A percentile compares a stretch with the other conserved stretches of the same genome.
Conservation (phyloP, 2,329 filamentous ascomycete species). For the Cercospora janseana region DNA sequence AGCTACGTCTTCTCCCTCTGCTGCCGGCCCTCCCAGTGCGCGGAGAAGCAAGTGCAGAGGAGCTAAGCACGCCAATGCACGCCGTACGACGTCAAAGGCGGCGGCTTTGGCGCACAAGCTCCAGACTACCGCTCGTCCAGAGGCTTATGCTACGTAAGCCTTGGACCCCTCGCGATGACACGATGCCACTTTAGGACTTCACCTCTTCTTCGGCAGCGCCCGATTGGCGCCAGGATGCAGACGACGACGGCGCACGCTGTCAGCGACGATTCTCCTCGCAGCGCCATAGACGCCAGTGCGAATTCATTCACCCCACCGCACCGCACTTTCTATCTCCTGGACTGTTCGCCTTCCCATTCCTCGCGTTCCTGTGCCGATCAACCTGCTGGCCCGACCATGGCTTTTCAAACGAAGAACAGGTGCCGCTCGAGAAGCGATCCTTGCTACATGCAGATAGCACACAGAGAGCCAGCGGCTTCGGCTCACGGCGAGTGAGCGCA, state of each 20-base stretch:
- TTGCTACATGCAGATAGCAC: background rate
- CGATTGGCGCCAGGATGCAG: background rate
- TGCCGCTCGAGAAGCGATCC: too few species aligned
- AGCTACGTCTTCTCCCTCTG: too few species aligned
- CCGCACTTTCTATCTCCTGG: too few species aligned
- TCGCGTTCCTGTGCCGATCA: too few species aligned
- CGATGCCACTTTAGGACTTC: background rate
- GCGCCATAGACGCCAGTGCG: too few species aligned
- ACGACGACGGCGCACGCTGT: background rate
- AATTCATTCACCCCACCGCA: too few species aligned
- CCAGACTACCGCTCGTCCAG: background rate
- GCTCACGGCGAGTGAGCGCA: background rate
- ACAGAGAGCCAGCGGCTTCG: background rate
- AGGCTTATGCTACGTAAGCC: conserved; percentile 1
- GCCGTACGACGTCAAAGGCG: background rate
- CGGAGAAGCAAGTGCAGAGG: background rate
- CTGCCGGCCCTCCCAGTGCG: too few species aligned
- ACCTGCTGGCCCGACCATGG: too few species aligned
- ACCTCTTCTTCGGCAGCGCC: background rate
- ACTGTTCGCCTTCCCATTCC: too few species aligned
- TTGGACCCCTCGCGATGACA: background rate
- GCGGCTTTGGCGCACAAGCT: background rate
- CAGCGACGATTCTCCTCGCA: too few species aligned
- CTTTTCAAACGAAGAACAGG: too few species aligned
- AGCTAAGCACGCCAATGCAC: background rate